Evolutionary conservation across 2,329 filamentous ascomycete genomes (phyloP), one percentile per base, ranked within the genome.

Genomic region (Nothophoma quercina): DNA sequence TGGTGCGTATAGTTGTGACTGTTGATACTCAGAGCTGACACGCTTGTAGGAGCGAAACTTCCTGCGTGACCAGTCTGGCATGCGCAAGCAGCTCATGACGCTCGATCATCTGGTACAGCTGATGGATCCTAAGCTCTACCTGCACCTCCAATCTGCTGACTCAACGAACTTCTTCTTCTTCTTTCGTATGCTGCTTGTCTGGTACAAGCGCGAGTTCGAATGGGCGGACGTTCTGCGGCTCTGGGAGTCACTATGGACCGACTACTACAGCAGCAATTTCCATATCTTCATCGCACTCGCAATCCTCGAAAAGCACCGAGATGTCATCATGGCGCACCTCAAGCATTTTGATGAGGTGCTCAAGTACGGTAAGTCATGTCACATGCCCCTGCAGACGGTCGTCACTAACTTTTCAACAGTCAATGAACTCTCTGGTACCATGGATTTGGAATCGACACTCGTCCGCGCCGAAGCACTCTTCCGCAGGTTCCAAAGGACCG

Each of bases 111-210:
- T 99, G 1, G 92, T 98, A 10, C 92, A 96, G 70, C 90, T 99
- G 51, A 93, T 99, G 86, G 95, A 99, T 63, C 95, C 96, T 0
- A 90, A 92, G 70, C 85, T 99, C 7, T 98, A 97, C 75, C 82
- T 90, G 2, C 95, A 99, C 66, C 84, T 99, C 0, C 86, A 96
- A 73, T 87, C 85, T 13, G 90, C 93, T 16, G 96, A 99, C 67
- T 96, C 90, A 68, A 99, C 95, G 19, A 99, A 99, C 74, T 99
- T 99, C 76, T 99, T 99, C 77, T 99, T 99, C 80, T 98, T 99
- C 81, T 99, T 98, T 85, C 90, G 95, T 55, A 98, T 98, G 95
- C 82, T 99, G 26, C 82, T 99, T 1, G 95, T 99, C 8, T 99
- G 95, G 95, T 99, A 95, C 76, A 99, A 99, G 80, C 88, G 95